Evolutionary conservation across 2,329 filamentous ascomycete species (phyloP).

Genomic region (Penicillium sumatraense): DNA sequence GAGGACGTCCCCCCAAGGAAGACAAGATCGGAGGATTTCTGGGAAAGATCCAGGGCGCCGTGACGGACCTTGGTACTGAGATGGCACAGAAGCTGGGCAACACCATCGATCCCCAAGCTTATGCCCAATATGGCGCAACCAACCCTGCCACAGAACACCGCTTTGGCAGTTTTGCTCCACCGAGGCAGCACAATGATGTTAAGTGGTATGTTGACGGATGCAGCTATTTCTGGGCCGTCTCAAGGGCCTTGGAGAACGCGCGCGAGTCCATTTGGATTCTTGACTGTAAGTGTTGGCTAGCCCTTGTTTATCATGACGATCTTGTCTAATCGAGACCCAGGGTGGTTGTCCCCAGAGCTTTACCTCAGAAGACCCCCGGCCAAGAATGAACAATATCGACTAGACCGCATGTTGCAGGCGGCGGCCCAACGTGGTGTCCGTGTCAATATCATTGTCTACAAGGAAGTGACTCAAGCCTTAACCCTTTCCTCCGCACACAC

Average conservation of each 20-base stretch:
- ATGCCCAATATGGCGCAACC: conserved; percentile 48
- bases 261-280: conserved; percentile 81
- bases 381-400: conserved; percentile 78
- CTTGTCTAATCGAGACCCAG: conserved; percentile 28
- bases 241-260: conserved; percentile 76
- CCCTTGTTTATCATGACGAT: not conserved
- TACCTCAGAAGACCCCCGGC: conserved; percentile 83
- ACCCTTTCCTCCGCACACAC: conserved; percentile 76
- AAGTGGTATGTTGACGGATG: conserved; percentile 91
- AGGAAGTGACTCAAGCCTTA: conserved; percentile 81
- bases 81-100: conserved; percentile 55
- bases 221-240: conserved; percentile 85
- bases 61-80: conserved; percentile 56
- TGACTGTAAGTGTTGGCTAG: conserved; percentile 60
- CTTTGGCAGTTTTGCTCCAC: conserved; percentile 71
- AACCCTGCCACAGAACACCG: conserved; percentile 52
- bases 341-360: conserved; percentile 86
- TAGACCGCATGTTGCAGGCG: conserved; percentile 80
- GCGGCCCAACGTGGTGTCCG: conserved; percentile 84
- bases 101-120: conserved; percentile 53
- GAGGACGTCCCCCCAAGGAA: conserved; percentile 39
- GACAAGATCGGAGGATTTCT: conserved; percentile 54
- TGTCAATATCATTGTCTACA: conserved; percentile 87
- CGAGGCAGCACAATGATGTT: conserved; percentile 70
- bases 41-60: conserved; percentile 59